These are phyloP conservation scores for Pisolithus marmoratus DNA, from an alignment of 768 basidiomycete genomes.

Conservation along the genomic window DNA sequence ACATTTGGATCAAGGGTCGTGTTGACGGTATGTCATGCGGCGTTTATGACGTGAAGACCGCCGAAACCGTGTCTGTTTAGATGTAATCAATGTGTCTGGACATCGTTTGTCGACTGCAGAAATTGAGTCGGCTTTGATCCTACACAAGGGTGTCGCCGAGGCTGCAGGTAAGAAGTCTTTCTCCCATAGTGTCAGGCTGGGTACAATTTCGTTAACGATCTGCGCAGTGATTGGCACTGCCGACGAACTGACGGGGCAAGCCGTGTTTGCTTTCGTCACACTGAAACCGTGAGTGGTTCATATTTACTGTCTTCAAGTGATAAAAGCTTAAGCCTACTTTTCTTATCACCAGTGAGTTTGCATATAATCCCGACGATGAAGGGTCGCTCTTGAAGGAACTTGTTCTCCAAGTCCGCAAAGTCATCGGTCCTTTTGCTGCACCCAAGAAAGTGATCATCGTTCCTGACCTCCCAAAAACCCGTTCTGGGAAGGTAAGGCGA, in stretches of 20 bases:
- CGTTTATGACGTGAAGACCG: conserved; percentile 3
- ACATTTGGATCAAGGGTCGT: conserved; percentile 98
- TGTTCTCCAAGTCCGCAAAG: conserved; percentile 91
- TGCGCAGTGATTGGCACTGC: conserved; percentile 66
- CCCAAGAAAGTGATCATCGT: conserved; percentile 90
- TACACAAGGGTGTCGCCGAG: conserved; percentile 94
- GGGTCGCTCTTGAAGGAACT: conserved; percentile 76
- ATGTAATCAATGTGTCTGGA: conserved; percentile 97
- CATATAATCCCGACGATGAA: conserved; percentile 68
- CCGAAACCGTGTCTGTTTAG: conserved; percentile 30
- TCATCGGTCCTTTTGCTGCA: conserved; percentile 95
- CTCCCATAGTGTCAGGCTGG: background rate
- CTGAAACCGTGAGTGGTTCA: conserved; percentile 78
- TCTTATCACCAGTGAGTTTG: conserved; percentile 60
- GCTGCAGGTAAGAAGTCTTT: conserved; percentile 54
- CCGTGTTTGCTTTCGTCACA: conserved; percentile 91
- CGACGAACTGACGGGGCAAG: conserved; percentile 89
- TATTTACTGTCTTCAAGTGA: background rate
- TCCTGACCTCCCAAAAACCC: conserved; percentile 85
- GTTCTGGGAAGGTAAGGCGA: conserved; percentile 72
- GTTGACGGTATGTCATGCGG: conserved; percentile 66
- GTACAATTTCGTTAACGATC: conserved; percentile 5
- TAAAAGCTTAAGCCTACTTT: background rate
- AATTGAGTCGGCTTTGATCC: conserved; percentile 93
- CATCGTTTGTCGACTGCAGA: conserved; percentile 97